phyloP scores from a whole-genome alignment of 2,329 filamentous ascomycete species.

The Exophiala spinifera region DNA sequence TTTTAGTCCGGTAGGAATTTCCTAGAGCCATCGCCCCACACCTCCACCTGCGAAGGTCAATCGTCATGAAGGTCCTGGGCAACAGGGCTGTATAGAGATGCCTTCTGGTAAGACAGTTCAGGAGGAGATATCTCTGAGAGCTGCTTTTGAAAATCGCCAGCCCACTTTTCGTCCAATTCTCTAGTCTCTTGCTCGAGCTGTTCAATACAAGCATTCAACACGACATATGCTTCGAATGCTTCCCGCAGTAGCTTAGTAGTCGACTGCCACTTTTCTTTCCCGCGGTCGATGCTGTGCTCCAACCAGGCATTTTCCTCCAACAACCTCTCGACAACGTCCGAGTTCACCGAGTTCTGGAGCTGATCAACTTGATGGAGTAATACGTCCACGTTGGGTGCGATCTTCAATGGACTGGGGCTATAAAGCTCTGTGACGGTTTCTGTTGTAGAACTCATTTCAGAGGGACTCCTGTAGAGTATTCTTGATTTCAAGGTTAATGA shows the following conservation, averaged over 20 bases:
- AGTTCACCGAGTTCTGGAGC: constrained; percentile 1
- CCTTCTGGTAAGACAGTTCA: not conserved
- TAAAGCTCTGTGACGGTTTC: not conserved
- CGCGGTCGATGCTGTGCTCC: constrained; percentile 2
- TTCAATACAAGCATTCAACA: constrained; percentile 5
- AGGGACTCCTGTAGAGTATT: not conserved
- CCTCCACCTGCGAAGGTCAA: not conserved
- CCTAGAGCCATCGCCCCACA: not conserved
- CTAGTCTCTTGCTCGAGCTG: constrained; percentile 2
- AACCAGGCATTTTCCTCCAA: constrained; percentile 5
- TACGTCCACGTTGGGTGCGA: constrained; percentile 1
- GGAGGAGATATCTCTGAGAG: not conserved
- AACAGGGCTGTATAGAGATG: not conserved
- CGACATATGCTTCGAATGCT: constrained; percentile 6
- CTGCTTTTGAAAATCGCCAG: not conserved
- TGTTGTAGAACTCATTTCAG: not conserved
- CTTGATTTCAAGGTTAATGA: not conserved
- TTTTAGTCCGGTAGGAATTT: not conserved
- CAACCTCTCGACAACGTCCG: constrained; percentile 1
- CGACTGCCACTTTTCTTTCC: constrained; percentile 6
- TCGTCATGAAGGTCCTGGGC: not conserved
- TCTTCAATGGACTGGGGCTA: constrained; percentile 1
- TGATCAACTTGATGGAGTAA: constrained; percentile 8
- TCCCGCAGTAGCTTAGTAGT: constrained; percentile 4
- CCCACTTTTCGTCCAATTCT: not conserved